Evolutionary conservation across 208 protist species (phyloP).

Genomic region (Trypanosoma brucei): DNA sequence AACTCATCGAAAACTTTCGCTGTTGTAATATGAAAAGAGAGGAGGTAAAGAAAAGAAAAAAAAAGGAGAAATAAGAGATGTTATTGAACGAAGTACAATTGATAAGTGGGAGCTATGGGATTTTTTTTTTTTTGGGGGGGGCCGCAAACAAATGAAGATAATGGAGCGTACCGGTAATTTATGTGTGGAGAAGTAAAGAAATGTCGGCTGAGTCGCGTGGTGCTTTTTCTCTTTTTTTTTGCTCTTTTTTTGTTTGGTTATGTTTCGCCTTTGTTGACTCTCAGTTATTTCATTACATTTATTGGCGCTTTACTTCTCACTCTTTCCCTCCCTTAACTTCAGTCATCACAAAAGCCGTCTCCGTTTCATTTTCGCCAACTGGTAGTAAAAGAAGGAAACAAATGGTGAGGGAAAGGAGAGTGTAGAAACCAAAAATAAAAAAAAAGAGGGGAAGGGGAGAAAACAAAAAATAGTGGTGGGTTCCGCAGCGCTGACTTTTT

Average conservation of each 20-base stretch:
- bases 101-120: background rate
- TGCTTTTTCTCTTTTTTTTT: background rate
- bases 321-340: too few species aligned
- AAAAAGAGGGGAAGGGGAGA: background rate
- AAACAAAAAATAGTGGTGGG: background rate
- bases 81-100: background rate
- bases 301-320: too few species aligned
- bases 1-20: background rate
- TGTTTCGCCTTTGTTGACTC: too few species aligned
- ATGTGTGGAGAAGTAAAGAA: too few species aligned
- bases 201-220: too few species aligned
- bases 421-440: conserved; percentile 3
- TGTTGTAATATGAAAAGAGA: background rate
- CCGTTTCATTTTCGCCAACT: background rate
- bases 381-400: background rate
- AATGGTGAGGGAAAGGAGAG: conserved; percentile 1
- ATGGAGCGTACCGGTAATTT: too few species aligned
- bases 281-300: too few species aligned
- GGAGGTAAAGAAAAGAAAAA: background rate
- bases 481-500: background rate
- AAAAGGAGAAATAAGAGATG: background rate
- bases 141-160: too few species aligned
- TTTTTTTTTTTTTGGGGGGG: background rate
- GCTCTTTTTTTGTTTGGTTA: background rate
- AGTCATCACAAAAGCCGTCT: background rate